A percentile compares a stretch with the other conserved stretches of the same genome.
These are phyloP conservation scores for Clavispora asparagi DNA, from an alignment of 805 yeast genomes.

Conservation along the genomic window DNA sequence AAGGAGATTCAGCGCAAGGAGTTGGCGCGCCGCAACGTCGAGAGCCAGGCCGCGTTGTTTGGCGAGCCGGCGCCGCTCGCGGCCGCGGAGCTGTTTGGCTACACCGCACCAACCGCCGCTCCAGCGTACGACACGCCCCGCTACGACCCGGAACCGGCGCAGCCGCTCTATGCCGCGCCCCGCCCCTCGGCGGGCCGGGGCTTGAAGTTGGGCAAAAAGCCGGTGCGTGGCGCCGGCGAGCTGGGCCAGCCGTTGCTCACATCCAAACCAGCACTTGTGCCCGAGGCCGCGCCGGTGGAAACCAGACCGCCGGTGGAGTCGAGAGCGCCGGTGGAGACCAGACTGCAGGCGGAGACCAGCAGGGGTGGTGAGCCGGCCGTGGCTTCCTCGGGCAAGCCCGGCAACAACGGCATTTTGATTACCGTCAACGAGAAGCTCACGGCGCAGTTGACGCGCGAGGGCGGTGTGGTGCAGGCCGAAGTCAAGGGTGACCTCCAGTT, in stretches of 20 bases:
- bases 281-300: too few relatives aligned
- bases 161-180: conserved; percentile 1
- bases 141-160: conserved; percentile 21
- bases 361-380: too few relatives aligned
- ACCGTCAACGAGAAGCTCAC: conserved; percentile 71
- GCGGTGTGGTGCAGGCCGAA: conserved; percentile 62
- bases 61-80: conserved; percentile 2
- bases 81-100: conserved; percentile 8
- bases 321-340: too few relatives aligned
- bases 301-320: too few relatives aligned
- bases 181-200: conserved; percentile 52
- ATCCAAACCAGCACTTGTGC: conserved; percentile 12
- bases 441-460: conserved; percentile 81
- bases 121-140: conserved; percentile 5
- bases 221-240: conserved; percentile 28
- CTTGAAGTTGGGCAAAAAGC: conserved; percentile 67
- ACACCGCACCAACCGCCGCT: conserved; percentile 12
- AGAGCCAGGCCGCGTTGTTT: conserved; percentile 22
- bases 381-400: too few relatives aligned
- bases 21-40: conserved; percentile 58
- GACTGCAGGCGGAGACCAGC: too few relatives aligned
- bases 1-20: conserved; percentile 82
- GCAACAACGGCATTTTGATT: conserved; percentile 75
- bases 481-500: conserved; percentile 88
- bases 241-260: conserved; percentile 17